Evolutionary conservation across 176 grass and related monocot genomes (phyloP), one percentile per base, ranked within the genome.

Genomic region (Coix lacrymajobi): DNA sequence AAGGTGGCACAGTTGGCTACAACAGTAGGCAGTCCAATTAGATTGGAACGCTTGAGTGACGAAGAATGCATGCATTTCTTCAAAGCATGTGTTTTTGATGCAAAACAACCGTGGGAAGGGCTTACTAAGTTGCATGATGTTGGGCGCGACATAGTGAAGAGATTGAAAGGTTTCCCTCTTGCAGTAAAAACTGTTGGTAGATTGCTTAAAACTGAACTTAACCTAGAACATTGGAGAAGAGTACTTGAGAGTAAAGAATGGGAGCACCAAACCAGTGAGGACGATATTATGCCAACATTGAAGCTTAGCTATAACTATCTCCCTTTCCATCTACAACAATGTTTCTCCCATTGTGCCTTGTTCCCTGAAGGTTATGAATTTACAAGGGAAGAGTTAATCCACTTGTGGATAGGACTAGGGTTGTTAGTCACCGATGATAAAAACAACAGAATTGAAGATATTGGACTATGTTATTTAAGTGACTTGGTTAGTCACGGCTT

Each of bases 361-460:
- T 82, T 76, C 51, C 78, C 58, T 10, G 40, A 69, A 40, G 60
- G 68, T n/a, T 76, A 29, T 20, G 16, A 52, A 52, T 52, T 52
- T 20, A 19, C 5, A 0, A 1, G 6, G 6, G 49, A 52, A 22
- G 51, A 76, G 1, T 20, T 87, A 17, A 38, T 81, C 66, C 69
- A 49, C 28, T 76, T 87, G 24, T 87, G 85, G 85, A 66, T 60
- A 30, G 68, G 56, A 13, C 57, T 66, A 24, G 69, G 58, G 5
- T 75, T 81, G 3, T 15, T 82, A 57, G 11, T 26, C n/a, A 10
- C 0, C n/a, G 0, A 20, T 68, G 34, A 66, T 19, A 4, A 43
- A 13, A 78, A 61, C 19, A 70, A 26, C 3, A 77, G 56, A 39
- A 29, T 58, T 2, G 83, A 78, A 22, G 83, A 79, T 10, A 46